Conservation (phyloP, 371 early-diverging fungal genomes). For the Encephalitozoon romaleae region DNA sequence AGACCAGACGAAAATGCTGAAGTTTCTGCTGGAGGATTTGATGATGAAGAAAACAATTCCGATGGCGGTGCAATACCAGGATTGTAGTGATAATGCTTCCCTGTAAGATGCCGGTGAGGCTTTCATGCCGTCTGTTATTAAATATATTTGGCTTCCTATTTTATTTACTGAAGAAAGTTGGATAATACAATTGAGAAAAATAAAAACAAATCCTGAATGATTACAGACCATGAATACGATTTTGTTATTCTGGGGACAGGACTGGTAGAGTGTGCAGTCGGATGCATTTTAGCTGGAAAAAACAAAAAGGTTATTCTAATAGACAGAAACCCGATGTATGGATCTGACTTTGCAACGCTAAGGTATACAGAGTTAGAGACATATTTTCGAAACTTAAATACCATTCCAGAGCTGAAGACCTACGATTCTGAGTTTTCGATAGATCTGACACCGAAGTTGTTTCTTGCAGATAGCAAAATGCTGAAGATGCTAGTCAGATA, state of each 20-base stretch:
- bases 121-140: background rate
- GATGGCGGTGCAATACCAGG: slow-evolving; percentile 21
- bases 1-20: slow-evolving; percentile 67
- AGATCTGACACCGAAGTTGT: slow-evolving; percentile 96
- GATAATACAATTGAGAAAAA: slow-evolving; percentile 5
- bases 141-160: background rate
- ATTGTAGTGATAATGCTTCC: background rate
- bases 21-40: background rate
- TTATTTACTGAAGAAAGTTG: background rate
- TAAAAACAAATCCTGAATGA: slow-evolving; percentile 5
- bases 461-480: slow-evolving; percentile 89
- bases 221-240: slow-evolving; percentile 31
- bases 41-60: background rate
- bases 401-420: background rate
- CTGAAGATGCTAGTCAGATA: slow-evolving; percentile 69
- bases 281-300: slow-evolving; percentile 88
- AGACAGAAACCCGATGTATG: slow-evolving; percentile 94
- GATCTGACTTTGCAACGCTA: slow-evolving; percentile 68
- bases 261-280: slow-evolving; percentile 92
- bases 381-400: slow-evolving; percentile 19
- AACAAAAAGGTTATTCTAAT: slow-evolving; percentile 93
- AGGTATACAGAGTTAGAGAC: slow-evolving; percentile 46
- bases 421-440: slow-evolving; percentile 85
- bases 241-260: slow-evolving; percentile 73
- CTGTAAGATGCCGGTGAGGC: background rate